A percentile compares a stretch with the other conserved stretches of the same genome.
Conservation (phyloP, 345 rosid species). For the Garcia nutans region DNA sequence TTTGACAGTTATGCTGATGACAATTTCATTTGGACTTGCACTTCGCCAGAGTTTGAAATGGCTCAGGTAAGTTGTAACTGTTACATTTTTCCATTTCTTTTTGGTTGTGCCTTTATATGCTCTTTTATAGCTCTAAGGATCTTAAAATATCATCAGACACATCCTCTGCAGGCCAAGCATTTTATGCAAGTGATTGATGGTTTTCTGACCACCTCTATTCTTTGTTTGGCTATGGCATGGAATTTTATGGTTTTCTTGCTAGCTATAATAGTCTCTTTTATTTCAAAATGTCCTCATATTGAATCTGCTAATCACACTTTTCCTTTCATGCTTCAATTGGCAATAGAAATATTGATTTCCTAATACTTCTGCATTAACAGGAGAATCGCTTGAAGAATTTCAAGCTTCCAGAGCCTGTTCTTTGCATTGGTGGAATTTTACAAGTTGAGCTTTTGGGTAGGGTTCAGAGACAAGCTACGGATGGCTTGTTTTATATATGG, state of each 20-base stretch:
- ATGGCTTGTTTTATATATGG: conserved; percentile 86
- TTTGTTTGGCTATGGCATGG: neutral
- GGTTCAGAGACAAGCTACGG: conserved; percentile 80
- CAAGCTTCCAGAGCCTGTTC: conserved; percentile 81
- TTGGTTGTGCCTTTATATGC: neutral
- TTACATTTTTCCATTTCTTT: neutral
- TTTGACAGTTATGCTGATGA: conserved; percentile 33
- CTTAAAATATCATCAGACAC: too few species aligned
- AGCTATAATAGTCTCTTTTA: neutral
- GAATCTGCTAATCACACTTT: neutral
- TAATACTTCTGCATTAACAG: conserved; percentile 43
- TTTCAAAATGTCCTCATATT: neutral
- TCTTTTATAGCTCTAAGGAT: neutral
- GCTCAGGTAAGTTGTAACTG: conserved; percentile 57
- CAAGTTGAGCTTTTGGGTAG: conserved; percentile 83
- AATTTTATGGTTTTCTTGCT: neutral
- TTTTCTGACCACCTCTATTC: neutral
- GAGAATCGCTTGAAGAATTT: conserved; percentile 69
- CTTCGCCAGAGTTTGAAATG: conserved; percentile 88
- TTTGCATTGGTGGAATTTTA: conserved; percentile 81
- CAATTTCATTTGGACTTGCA: conserved; percentile 70
- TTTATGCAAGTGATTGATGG: neutral
- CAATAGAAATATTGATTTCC: neutral
- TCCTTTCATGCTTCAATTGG: neutral
- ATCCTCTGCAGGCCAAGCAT: neutral